Base-by-base conservation (phyloP, 805 yeast species). In the Zygosaccharomyces rouxii region DNA sequence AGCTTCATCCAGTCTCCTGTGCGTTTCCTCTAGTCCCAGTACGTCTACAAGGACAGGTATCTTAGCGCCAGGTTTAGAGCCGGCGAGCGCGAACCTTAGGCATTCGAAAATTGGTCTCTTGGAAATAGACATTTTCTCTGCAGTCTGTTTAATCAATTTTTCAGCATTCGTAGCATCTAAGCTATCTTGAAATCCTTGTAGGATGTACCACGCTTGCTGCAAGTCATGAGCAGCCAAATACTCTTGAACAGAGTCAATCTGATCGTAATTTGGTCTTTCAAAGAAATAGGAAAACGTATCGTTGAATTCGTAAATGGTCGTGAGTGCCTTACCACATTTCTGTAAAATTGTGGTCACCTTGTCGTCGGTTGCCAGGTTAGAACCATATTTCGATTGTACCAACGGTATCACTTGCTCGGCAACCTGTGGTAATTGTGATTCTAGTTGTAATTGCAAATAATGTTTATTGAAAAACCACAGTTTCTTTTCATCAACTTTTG, bases 401-500 rank as follows among this genome's bases (percentile, higher is more conserved):
- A 59, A 11, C 1, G 59, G 54, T 5, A 52, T 35, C 1, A 70
- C 57, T 28, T 69, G 62, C 0, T 70, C 60, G 0, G 77, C 68
- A 5, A 79, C 59, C 4, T 68, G 59, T 0, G 66, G 56, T 6
- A 78, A 66, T 22, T 52, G 49, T 1, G 42, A 56, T 1, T 62
- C 57, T 13, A 87, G 59, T 45, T 72, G 71, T 35, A 64, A 53
- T 4, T 67, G 66, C 35, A 89, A 67, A 61, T 86, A 88, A 50
- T 75, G 76, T 58, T 86, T 87, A 67, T 94, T 90, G 70, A 94
- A 86, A 63, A 70, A 86, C 55, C 74, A 71, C 46, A 94, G 73
- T 65, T 94, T 92, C 46, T 77, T 75, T 50, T 80, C 82, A 54
- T 86, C 89, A 6, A 94, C 97, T 63, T 89, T 92, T 13, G 96